Evolutionary conservation across 495 filamentous ascomycete species (phyloP).

Genomic region (Talaromyces wortmannii): DNA sequence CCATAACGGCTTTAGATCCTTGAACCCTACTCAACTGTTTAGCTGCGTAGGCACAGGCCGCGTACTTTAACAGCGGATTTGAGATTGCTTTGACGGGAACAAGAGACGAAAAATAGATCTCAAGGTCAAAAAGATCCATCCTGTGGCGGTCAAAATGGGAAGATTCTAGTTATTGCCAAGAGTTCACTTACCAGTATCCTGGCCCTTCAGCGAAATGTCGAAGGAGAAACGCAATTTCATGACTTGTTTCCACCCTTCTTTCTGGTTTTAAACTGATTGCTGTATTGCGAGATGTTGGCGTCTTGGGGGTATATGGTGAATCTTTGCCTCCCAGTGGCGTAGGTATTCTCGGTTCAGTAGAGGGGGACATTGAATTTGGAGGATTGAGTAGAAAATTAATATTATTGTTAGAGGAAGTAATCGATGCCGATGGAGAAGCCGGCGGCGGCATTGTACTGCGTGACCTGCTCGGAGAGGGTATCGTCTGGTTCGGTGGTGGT

Average conservation of each 20-base stretch:
- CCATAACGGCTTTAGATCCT: slow-evolving; percentile 40
- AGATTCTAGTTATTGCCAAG: not conserved
- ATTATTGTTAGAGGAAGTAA: slow-evolving; percentile 32
- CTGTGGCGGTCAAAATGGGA: slow-evolving; percentile 15
- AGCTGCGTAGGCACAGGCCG: slow-evolving; percentile 54
- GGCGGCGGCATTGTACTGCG: slow-evolving; percentile 26
- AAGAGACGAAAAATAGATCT: slow-evolving; percentile 51
- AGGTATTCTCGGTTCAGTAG: slow-evolving; percentile 37
- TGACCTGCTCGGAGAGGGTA: slow-evolving; percentile 21
- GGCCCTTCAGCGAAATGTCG: slow-evolving; percentile 56
- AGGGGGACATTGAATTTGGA: slow-evolving; percentile 38
- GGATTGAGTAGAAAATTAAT: slow-evolving; percentile 55
- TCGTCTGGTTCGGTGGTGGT: not conserved
- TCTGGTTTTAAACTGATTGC: slow-evolving; percentile 14
- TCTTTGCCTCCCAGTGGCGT: slow-evolving; percentile 21
- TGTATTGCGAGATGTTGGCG: slow-evolving; percentile 7
- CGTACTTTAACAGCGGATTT: slow-evolving; percentile 52
- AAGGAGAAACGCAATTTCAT: slow-evolving; percentile 53
- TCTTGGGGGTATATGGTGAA: slow-evolving; percentile 21
- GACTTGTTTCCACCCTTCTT: slow-evolving; percentile 36
- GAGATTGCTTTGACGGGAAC: slow-evolving; percentile 50
- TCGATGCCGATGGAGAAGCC: slow-evolving; percentile 29
- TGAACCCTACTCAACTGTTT: slow-evolving; percentile 54
- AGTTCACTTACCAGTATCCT: slow-evolving; percentile 44
- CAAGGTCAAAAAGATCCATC: slow-evolving; percentile 61